Percentiles rank a stretch among this genome's conserved stretches.
phyloP scores from a whole-genome alignment of 192 early-diverging fungal species.

The Coemansia sp. region DNA sequence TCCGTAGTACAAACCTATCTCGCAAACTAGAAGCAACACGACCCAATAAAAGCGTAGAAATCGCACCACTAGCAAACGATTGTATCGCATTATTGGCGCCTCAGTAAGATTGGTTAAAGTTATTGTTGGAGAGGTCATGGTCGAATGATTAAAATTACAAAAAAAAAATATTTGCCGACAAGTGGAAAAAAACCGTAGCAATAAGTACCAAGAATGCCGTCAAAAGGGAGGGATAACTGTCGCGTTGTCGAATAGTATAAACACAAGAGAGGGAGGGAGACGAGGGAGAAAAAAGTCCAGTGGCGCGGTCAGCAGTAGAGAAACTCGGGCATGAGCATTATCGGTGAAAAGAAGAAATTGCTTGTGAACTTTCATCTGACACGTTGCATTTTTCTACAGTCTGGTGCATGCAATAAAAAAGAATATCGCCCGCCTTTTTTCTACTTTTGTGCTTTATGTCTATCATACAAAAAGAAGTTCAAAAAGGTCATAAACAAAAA shows the following conservation, averaged over 20 bases:
- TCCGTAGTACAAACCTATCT: slow-evolving; percentile 36
- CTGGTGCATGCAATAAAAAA: too few species aligned
- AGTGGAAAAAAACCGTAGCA: background rate
- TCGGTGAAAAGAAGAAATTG: too few species aligned
- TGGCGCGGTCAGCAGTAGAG: too few species aligned
- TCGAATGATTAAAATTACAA: background rate
- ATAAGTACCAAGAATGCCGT: background rate
- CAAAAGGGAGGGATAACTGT: background rate
- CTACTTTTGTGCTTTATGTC: too few species aligned
- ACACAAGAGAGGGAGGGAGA: background rate
- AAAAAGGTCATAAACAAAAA: too few species aligned
- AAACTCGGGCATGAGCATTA: too few species aligned
- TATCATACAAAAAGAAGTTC: too few species aligned
- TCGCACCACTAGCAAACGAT: slow-evolving; percentile 5
- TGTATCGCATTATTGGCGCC: background rate
- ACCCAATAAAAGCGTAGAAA: slow-evolving; percentile 36
- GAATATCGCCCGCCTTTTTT: too few species aligned
- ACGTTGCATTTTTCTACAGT: too few species aligned
- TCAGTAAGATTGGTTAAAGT: background rate
- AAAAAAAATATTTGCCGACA: background rate
- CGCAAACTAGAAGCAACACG: slow-evolving; percentile 29
- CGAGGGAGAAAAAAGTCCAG: background rate
- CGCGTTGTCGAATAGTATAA: background rate
- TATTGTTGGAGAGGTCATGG: background rate
- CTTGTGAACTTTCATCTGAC: too few species aligned